A percentile compares a stretch with the other conserved stretches of the same genome.
Evolutionary conservation across 108 stramenopile genomes (phyloP).

Genomic region (Nannochloropsis gaditana): DNA sequence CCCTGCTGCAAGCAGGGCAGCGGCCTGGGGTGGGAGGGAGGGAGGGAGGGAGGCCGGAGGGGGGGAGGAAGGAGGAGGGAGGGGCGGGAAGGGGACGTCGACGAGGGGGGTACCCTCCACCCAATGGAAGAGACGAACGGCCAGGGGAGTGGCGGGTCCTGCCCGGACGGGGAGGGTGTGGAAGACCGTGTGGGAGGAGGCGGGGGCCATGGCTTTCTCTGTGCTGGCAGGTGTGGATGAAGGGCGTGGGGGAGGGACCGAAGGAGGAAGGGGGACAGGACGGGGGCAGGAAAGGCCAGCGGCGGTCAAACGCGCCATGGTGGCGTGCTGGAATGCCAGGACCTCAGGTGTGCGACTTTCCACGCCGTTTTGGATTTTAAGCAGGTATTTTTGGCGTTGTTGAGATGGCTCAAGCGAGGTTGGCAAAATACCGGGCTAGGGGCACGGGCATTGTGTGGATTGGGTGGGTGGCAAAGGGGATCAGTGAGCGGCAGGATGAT

Average conservation of each 20-base stretch:
- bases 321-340: background rate
- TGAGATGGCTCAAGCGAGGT: background rate
- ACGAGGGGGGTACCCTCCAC: constrained; percentile 22
- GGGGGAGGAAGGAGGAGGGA: background rate
- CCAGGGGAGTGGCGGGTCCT: background rate
- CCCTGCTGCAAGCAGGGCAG: background rate
- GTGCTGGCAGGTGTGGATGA: too few species aligned
- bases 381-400: constrained; percentile 22
- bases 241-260: background rate
- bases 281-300: background rate
- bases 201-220: background rate
- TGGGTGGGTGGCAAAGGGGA: too few species aligned
- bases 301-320: background rate
- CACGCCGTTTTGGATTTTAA: constrained; percentile 32
- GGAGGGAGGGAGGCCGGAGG: background rate
- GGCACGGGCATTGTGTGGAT: too few species aligned
- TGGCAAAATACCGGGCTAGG: background rate
- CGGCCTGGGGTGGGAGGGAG: background rate
- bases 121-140: constrained; percentile 28
- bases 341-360: constrained; percentile 12
- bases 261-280: background rate
- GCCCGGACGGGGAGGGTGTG: background rate
- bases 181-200: background rate
- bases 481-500: too few species aligned
- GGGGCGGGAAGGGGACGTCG: background rate